phyloP scores from a whole-genome alignment of 495 filamentous ascomycete species.

The Bathelium albidoporum region DNA sequence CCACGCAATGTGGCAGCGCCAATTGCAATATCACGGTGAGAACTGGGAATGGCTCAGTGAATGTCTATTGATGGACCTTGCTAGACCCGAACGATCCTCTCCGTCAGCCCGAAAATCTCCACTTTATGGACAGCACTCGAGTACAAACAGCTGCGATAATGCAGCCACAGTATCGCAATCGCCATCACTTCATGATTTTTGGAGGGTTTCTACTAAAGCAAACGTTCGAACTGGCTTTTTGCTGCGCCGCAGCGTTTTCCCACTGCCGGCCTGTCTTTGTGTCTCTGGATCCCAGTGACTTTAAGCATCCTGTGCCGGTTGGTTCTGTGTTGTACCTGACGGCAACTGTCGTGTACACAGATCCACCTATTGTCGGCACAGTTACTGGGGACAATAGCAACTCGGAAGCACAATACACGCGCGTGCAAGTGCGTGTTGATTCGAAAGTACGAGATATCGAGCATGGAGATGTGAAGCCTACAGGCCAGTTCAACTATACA shows the following conservation, averaged over 20 bases:
- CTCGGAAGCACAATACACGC: slow-evolving; percentile 42
- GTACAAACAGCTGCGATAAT: slow-evolving; percentile 69
- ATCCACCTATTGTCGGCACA: slow-evolving; percentile 43
- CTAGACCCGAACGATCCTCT: slow-evolving; percentile 48
- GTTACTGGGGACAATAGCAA: slow-evolving; percentile 30
- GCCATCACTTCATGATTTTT: slow-evolving; percentile 86
- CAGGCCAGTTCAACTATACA: slow-evolving; percentile 79
- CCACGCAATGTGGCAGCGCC: slow-evolving; percentile 68
- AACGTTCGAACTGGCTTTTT: slow-evolving; percentile 82
- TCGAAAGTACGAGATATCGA: slow-evolving; percentile 69
- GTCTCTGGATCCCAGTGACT: slow-evolving; percentile 67
- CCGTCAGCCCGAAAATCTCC: slow-evolving; percentile 50
- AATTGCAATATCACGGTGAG: slow-evolving; percentile 54
- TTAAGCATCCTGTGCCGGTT: slow-evolving; percentile 76
- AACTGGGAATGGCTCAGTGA: neutral
- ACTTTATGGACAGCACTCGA: slow-evolving; percentile 57
- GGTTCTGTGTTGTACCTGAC: slow-evolving; percentile 73
- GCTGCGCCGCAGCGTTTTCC: slow-evolving; percentile 68
- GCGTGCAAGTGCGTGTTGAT: slow-evolving; percentile 68
- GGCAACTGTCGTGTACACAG: slow-evolving; percentile 68
- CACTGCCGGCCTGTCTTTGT: slow-evolving; percentile 69
- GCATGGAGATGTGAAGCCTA: slow-evolving; percentile 62
- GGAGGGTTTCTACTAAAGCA: slow-evolving; percentile 75
- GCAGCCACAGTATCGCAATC: slow-evolving; percentile 78
- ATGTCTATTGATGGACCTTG: neutral